Conservation (phyloP, 306 rosid species). For the Cucumis cinereus region DNA sequence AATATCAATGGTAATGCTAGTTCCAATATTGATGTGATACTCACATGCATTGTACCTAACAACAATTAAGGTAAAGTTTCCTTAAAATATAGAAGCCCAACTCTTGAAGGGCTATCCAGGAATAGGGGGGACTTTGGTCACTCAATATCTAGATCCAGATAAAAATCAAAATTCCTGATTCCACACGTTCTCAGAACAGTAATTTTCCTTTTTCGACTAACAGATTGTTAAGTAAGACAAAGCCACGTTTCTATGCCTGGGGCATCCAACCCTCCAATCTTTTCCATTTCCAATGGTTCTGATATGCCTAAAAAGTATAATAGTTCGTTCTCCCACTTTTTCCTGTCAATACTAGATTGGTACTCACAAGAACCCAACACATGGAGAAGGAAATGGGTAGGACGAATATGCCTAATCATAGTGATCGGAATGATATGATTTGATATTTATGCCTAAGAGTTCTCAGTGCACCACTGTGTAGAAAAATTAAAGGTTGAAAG, state of each 20-base stretch:
- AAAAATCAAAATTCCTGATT: not conserved
- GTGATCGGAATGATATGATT: not conserved
- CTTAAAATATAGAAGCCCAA: not conserved
- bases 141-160: not conserved
- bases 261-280: not conserved
- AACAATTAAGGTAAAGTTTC: not conserved
- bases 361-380: not conserved
- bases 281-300: not conserved
- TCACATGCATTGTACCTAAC: not conserved
- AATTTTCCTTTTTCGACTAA: not conserved
- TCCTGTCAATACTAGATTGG: slow-evolving; percentile 2
- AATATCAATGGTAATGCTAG: not conserved
- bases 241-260: not conserved
- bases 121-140: not conserved
- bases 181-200: not conserved
- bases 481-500: not conserved
- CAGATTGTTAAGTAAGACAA: not conserved
- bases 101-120: not conserved
- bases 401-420: not conserved
- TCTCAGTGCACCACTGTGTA: not conserved
- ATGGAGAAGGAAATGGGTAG: slow-evolving; percentile 7
- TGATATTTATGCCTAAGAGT: not conserved
- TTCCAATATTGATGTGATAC: not conserved
- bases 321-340: not conserved
- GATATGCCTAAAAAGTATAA: not conserved